Base-by-base conservation (phyloP, 2,329 filamentous ascomycete species). In the Fusarium papillatum region DNA sequence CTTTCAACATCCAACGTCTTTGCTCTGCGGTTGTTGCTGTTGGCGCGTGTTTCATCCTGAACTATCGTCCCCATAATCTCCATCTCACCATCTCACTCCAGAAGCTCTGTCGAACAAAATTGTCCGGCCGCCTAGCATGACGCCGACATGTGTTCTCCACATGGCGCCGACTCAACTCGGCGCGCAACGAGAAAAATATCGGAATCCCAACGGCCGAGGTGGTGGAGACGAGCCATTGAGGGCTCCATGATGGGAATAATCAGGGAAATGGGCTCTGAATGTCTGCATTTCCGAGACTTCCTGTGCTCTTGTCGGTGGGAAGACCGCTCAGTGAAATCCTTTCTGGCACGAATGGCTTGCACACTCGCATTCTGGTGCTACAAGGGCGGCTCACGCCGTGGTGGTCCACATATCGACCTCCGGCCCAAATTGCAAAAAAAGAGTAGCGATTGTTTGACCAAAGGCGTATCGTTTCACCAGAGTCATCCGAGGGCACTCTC, bases 121-220 rank as follows among this genome's bases (percentile, higher is more conserved):
- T 69, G 64, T 65, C 70, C 53, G 62, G 31, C 41, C 57, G 43
- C 36, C 34, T 64, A 65, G 63, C 64, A 61, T 36, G 39, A 57
- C 67, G 62, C 50, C 60, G 57, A 63, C 66, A 34, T 74, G 39
- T n/a, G 22, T 53, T 59, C 74, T 78, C 77, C 77, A 78, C 78
- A 75, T 80, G 70, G 74, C 68, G 69, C 66, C 74, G 78, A 69
- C 78, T 78, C 69, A 80, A 77, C 63, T 65, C 72, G 69, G 65
- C 76, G 78, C 70, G 68, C 74, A 71, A 73, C 60, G 50, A 72
- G 36, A 74, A 50, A 64, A 39, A 26, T 59, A 36, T 66, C 59
- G 68, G 53, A 62, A 69, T 64, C 48, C 73, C 69, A 75, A 77
- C 48, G 65, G 70, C 57, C 41, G 10, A 55, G 43, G 77, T 66